Evolutionary conservation across 73 alveolate genomes (phyloP).

Genomic region (Stentor coeruleus): DNA sequence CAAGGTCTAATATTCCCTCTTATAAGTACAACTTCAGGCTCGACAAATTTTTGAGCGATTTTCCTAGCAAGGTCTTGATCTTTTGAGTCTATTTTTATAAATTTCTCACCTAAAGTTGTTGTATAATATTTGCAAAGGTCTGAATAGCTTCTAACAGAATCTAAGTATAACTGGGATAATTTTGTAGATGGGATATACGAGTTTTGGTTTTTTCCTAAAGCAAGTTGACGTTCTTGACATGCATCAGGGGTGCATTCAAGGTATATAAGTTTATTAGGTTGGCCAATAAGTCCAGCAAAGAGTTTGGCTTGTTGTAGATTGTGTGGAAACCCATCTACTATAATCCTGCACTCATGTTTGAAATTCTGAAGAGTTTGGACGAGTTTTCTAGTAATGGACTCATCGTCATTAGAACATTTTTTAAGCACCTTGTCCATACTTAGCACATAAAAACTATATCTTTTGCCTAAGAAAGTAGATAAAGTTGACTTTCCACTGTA

Average conservation of each 20-base stretch:
- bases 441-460: slow-evolving; percentile 53
- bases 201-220: slow-evolving; percentile 43
- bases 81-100: neutral
- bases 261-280: slow-evolving; percentile 41
- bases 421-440: slow-evolving; percentile 37
- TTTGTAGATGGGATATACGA: slow-evolving; percentile 31
- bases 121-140: neutral
- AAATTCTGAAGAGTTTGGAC: slow-evolving; percentile 42
- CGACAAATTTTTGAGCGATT: neutral
- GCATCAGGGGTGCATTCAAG: slow-evolving; percentile 44
- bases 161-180: neutral
- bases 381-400: slow-evolving; percentile 41
- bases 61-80: neutral
- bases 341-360: slow-evolving; percentile 58
- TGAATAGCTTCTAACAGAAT: neutral
- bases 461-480: slow-evolving; percentile 55
- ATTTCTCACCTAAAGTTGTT: neutral
- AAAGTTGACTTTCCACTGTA: slow-evolving; percentile 75
- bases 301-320: slow-evolving; percentile 58
- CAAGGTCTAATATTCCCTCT: neutral
- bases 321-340: slow-evolving; percentile 79
- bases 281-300: slow-evolving; percentile 48
- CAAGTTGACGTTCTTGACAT: slow-evolving; percentile 54
- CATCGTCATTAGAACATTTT: slow-evolving; percentile 37
- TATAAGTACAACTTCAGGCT: slow-evolving; percentile 14